Conservation (phyloP, 495 filamentous ascomycete species). For the Neurospora pannonica region DNA sequence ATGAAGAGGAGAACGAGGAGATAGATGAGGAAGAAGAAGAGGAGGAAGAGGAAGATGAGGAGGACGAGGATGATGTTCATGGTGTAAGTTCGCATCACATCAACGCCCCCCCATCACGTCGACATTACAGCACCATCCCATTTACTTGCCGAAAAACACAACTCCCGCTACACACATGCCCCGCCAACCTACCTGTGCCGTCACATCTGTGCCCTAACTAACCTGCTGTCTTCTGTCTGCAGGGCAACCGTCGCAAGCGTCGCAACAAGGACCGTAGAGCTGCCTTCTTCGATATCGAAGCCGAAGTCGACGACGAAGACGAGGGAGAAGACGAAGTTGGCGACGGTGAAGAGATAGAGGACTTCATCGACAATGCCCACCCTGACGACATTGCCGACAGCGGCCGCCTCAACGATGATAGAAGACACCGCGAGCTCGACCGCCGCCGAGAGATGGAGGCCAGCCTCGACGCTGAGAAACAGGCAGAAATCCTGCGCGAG, state of each 20-base stretch:
- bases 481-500: slow-evolving; percentile 75
- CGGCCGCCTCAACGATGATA: slow-evolving; percentile 75
- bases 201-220: neutral
- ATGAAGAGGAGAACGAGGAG: slow-evolving; percentile 28
- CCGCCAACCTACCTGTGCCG: neutral
- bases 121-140: neutral
- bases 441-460: slow-evolving; percentile 75
- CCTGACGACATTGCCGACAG: slow-evolving; percentile 80
- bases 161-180: slow-evolving; percentile 2
- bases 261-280: slow-evolving; percentile 54
- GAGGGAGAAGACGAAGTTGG: slow-evolving; percentile 81
- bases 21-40: slow-evolving; percentile 48
- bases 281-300: slow-evolving; percentile 89
- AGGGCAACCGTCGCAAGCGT: slow-evolving; percentile 75
- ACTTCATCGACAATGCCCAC: slow-evolving; percentile 81
- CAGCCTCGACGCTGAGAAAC: slow-evolving; percentile 85
- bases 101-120: neutral
- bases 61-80: slow-evolving; percentile 31
- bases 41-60: slow-evolving; percentile 46
- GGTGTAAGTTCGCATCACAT: slow-evolving; percentile 19
- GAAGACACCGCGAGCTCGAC: slow-evolving; percentile 89
- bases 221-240: slow-evolving; percentile 6
- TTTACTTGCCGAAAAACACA: neutral
- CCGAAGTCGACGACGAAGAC: slow-evolving; percentile 93
- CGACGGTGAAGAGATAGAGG: slow-evolving; percentile 73